Evolutionary conservation across 169 alveolate species (phyloP), one percentile per base, ranked within the genome.

Genomic region (Haemoproteus tartakovskyi): DNA sequence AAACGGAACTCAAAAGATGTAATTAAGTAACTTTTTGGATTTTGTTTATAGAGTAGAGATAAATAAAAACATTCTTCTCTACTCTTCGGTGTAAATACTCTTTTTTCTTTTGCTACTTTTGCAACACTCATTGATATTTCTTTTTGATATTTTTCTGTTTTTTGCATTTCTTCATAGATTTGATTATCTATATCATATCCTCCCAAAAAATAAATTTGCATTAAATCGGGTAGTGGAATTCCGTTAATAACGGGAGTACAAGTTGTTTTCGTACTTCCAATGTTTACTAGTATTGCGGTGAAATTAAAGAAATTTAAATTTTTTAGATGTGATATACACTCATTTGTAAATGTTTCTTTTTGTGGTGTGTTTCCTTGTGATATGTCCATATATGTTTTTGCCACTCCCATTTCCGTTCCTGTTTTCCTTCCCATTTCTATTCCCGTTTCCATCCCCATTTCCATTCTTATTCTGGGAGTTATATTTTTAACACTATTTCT

Each of bases 151-250:
- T 0, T 51, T 67, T 67, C 59, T 2, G 36, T 52, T 30, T 33
- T 52, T 67, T 67, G 51, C 82, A 67, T 67, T 52, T 67, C 82
- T 14, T 67, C 82, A 43, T 9, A 67, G 16, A 67, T 67, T 30
- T 67, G 82, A 38, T 67, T 67, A 30, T 67, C 82, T 67, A 67
- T 67, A 59, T 67, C 82, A 33, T 67, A 67, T 46, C 82, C 82
- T 18, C 82, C 82, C 30, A 67, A 52, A 40, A 40, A 45, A 36
- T 67, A 67, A n/a, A 56, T 52, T 12, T 33, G 18, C 9, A 56
- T 67, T 21, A 67, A 59, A 29, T 67, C 82, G 18, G 67, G 82
- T 59, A 67, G 24, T 0, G 82, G 82, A 14, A 67, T 67, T 18
- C 82, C 82, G n/a, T 67, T 67, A 14, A 67, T 67, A 22, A 67